A percentile compares a stretch with the other conserved stretches of the same genome.
Evolutionary conservation across 805 yeast species (phyloP).

Genomic region (Cyberlindnera xishuangbannaensis): DNA sequence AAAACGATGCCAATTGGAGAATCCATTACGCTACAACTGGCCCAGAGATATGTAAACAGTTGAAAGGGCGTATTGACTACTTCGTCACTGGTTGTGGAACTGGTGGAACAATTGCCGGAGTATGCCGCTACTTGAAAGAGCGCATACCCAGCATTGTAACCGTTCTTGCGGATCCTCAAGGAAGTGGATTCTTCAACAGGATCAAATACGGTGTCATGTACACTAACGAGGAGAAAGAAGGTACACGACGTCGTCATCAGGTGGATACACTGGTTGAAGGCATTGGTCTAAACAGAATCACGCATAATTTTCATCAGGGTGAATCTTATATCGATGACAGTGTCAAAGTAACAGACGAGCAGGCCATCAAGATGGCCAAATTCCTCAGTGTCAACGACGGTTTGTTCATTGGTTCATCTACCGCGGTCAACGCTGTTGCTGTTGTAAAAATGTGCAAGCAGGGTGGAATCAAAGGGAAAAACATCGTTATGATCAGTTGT

Average conservation of each 20-base stretch:
- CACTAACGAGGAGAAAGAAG: conserved; percentile 82
- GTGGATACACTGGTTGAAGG: conserved; percentile 95
- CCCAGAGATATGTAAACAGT: conserved; percentile 83
- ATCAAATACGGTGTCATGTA: conserved; percentile 92
- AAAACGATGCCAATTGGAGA: conserved; percentile 86
- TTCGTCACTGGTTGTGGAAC: conserved; percentile 94
- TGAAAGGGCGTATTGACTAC: conserved; percentile 57
- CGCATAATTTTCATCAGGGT: conserved; percentile 73
- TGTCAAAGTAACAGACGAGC: conserved; percentile 68
- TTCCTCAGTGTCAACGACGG: conserved; percentile 80
- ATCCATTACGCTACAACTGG: conserved; percentile 81
- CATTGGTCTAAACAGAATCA: conserved; percentile 82
- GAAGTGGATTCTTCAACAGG: conserved; percentile 84
- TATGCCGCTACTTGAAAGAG: conserved; percentile 65
- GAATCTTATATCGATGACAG: conserved; percentile 72
- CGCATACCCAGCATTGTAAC: conserved; percentile 33
- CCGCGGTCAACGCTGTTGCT: conserved; percentile 93
- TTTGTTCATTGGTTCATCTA: conserved; percentile 83
- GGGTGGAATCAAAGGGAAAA: conserved; percentile 45
- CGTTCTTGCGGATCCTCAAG: conserved; percentile 91
- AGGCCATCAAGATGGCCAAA: conserved; percentile 87
- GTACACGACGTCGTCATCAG: conserved; percentile 90
- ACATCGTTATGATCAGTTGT: conserved; percentile 80
- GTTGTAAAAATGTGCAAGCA: conserved; percentile 56
- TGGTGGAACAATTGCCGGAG: conserved; percentile 96